Conservation (phyloP, 2,329 filamentous ascomycete genomes). For the Fonsecaea erecta region DNA sequence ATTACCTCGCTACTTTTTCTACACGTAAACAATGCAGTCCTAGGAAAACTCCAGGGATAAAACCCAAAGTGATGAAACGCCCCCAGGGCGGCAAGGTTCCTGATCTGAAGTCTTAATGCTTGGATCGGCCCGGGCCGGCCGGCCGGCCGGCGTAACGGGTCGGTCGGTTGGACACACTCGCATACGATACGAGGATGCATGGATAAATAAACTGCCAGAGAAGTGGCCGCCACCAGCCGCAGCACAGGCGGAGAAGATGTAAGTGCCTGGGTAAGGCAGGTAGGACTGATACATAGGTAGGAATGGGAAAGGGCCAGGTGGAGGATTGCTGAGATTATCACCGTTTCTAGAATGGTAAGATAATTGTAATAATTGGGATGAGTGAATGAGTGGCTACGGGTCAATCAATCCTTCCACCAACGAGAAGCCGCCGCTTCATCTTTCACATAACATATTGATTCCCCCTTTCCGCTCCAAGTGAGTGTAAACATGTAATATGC, state of each 20-base stretch:
- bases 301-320: neutral
- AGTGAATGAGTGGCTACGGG: slow-evolving; percentile 10
- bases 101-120: too few species aligned
- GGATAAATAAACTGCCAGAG: neutral
- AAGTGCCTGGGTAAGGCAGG: too few species aligned
- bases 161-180: too few species aligned
- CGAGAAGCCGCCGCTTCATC: neutral
- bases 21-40: too few species aligned
- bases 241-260: too few species aligned
- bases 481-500: neutral
- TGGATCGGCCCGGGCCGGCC: neutral
- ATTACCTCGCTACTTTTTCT: too few species aligned
- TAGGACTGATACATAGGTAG: too few species aligned
- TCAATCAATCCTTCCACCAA: neutral
- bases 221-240: too few species aligned
- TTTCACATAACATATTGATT: neutral
- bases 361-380: neutral
- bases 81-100: too few species aligned
- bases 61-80: too few species aligned
- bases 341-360: neutral
- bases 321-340: neutral
- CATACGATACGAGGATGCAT: too few species aligned
- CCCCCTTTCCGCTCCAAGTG: neutral
- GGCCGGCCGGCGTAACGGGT: neutral
- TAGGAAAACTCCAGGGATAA: too few species aligned